Base-by-base conservation (phyloP, 495 filamentous ascomycete genomes). In the Pseudotulostoma volvatum region DNA sequence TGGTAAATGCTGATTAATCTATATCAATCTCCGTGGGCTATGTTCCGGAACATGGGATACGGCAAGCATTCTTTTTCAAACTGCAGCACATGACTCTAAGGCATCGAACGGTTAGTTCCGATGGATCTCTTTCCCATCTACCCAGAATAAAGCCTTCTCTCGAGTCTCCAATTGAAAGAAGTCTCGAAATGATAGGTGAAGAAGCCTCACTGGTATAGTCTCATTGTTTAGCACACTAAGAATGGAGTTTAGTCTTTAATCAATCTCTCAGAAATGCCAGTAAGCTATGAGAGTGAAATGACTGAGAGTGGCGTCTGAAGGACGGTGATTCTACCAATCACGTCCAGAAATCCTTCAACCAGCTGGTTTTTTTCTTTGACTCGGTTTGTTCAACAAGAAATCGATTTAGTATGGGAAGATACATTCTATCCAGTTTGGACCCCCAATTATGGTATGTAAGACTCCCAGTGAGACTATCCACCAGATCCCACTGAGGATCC, bases 11-110 rank as follows among this genome's bases (percentile, higher is more conserved):
- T n/a, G n/a, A n/a, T n/a, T n/a, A n/a, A n/a, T n/a, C n/a, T n/a
- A n/a, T n/a, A n/a, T n/a, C n/a, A n/a, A n/a, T n/a, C n/a, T n/a
- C n/a, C n/a, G n/a, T n/a, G n/a, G n/a, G 34, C 13, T 43, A 33
- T 33, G 34, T 49, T 30, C 57, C 52, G 20, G 50, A 44, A 16
- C 40, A 38, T 41, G 23, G 19, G 7, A 57, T 25, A 31, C 46
- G 39, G 41, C 54, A 63, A 4, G 64, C 57, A 40, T 66, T 43
- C 30, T 54, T n/a, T 14, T 45, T 33, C 3, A 59, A 44, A 8
- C 42, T 20, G 7, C 35, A 30, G n/a, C 48, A 51, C 44, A 57
- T 57, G 8, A 53, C 11, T 14, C 44, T n/a, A 34, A 65, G 42
- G 40, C 47, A 64, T 11, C 34, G 7, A 14, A 3, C 13, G 0